Conservation (phyloP, 2,329 filamentous ascomycete genomes). For the Leptographium lundbergii region DNA sequence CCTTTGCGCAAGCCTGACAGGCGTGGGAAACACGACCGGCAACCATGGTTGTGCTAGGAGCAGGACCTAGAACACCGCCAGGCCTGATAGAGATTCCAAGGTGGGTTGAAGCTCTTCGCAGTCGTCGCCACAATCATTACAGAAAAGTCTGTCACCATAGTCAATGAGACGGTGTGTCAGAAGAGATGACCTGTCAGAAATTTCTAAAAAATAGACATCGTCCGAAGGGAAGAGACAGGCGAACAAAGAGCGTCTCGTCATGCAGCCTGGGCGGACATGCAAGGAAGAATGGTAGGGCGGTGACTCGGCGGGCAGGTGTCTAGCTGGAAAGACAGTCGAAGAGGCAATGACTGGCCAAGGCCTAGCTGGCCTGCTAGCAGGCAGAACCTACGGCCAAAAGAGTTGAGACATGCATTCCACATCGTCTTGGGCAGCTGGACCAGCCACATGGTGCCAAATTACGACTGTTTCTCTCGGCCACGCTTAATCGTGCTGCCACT, state of each 20-base stretch:
- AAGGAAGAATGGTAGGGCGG: not conserved
- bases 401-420: not conserved
- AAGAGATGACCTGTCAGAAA: not conserved
- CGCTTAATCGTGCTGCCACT: not conserved
- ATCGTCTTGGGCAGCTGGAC: not conserved
- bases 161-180: not conserved
- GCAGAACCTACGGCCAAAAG: not conserved
- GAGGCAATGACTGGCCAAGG: not conserved
- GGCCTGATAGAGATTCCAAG: not conserved
- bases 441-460: not conserved
- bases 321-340: not conserved
- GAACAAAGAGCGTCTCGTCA: not conserved
- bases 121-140: not conserved
- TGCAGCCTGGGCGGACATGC: not conserved
- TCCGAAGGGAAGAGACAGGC: not conserved
- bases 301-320: not conserved
- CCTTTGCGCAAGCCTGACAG: constrained; percentile 38
- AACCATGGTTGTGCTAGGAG: not conserved
- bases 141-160: not conserved
- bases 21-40: constrained; percentile 37
- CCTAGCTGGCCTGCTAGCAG: not conserved
- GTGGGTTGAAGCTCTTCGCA: not conserved
- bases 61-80: not conserved
- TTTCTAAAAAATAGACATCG: not conserved
- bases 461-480: not conserved